phyloP scores from a whole-genome alignment of 2,329 filamentous ascomycete species.

The Leptographium wingfieldii region DNA sequence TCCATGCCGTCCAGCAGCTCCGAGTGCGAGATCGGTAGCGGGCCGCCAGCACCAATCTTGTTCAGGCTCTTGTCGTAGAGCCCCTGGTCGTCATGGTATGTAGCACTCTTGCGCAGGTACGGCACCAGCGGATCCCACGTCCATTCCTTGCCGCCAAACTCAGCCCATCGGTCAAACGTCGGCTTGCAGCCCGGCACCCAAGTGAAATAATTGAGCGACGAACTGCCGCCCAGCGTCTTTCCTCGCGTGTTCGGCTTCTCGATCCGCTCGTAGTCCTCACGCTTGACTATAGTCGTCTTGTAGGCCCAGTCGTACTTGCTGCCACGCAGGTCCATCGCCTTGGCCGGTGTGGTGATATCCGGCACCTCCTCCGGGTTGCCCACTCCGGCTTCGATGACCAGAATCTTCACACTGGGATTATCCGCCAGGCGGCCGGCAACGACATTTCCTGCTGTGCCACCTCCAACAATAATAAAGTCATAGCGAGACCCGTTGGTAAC shows the following conservation, averaged over 20 bases:
- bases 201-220: constrained; percentile 49
- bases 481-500: constrained; percentile 22
- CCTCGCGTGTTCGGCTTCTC: constrained; percentile 52
- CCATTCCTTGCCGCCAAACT: constrained; percentile 58
- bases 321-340: constrained; percentile 39
- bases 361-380: constrained; percentile 35
- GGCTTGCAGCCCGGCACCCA: constrained; percentile 46
- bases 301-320: constrained; percentile 48
- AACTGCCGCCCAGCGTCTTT: constrained; percentile 45
- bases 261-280: constrained; percentile 44
- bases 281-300: constrained; percentile 48
- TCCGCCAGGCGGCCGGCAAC: constrained; percentile 40
- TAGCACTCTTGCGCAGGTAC: constrained; percentile 43
- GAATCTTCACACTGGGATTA: constrained; percentile 30
- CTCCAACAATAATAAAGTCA: constrained; percentile 28
- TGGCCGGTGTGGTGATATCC: constrained; percentile 39
- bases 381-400: constrained; percentile 35
- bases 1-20: constrained; percentile 38
- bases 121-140: constrained; percentile 37
- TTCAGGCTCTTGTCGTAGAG: constrained; percentile 30
- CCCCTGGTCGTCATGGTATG: constrained; percentile 41
- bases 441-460: constrained; percentile 33
- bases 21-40: constrained; percentile 40
- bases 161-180: constrained; percentile 57
- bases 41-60: constrained; percentile 39